Conservation (phyloP, 306 rosid genomes). For the Cicer arietinum region DNA sequence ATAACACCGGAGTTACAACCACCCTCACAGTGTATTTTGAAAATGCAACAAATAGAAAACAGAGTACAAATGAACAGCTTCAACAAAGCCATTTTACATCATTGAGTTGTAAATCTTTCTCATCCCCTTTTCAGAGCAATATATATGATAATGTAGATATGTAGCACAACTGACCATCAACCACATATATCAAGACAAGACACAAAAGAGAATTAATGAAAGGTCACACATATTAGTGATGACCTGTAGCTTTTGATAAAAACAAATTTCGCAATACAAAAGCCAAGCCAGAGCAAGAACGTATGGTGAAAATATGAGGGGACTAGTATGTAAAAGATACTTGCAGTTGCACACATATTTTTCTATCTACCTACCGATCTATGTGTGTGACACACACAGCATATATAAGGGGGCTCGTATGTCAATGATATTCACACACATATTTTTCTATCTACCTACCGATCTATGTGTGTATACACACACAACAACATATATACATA, state of each 20-base stretch:
- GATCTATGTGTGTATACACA: not conserved
- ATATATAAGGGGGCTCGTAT: not conserved
- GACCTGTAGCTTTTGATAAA: slow-evolving; percentile 13
- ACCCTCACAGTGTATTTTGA: not conserved
- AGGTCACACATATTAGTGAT: slow-evolving; percentile 33
- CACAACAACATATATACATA: not conserved
- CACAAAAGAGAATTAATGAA: slow-evolving; percentile 23
- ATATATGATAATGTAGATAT: not conserved
- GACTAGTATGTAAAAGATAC: not conserved
- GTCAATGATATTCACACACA: not conserved
- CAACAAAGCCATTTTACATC: slow-evolving; percentile 15
- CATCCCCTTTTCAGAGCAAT: slow-evolving; percentile 18
- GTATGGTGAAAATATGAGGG: not conserved
- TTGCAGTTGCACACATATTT: not conserved
- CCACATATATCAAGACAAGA: slow-evolving; percentile 9
- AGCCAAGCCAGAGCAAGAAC: slow-evolving; percentile 33
- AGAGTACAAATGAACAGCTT: slow-evolving; percentile 16
- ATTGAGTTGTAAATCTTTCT: not conserved
- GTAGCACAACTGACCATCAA: slow-evolving; percentile 16
- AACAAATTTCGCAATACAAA: not conserved
- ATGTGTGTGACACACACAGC: not conserved
- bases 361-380: not conserved
- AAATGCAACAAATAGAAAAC: not conserved
- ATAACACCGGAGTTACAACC: slow-evolving; percentile 21
- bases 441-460: not conserved